Evolutionary conservation across 345 rosid genomes (phyloP).

Genomic region (Salix dunnii): DNA sequence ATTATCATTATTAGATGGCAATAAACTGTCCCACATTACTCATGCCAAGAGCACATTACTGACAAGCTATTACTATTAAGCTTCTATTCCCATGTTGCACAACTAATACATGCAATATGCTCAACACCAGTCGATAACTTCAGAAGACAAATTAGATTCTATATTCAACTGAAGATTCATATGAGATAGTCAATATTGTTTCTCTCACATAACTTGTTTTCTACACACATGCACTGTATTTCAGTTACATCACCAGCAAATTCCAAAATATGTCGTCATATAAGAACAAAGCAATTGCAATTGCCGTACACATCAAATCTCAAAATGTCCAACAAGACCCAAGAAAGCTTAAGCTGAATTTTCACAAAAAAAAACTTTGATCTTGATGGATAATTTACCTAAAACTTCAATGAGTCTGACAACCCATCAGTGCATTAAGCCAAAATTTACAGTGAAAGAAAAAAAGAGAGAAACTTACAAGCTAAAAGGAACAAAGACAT

Average conservation of each 20-base stretch:
- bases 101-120: neutral
- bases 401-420: neutral
- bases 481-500: constrained; percentile 73
- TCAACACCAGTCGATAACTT: neutral
- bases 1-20: neutral
- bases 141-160: neutral
- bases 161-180: neutral
- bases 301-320: neutral
- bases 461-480: constrained; percentile 42
- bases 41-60: neutral
- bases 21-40: neutral
- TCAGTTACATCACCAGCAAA: neutral
- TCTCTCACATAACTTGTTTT: neutral
- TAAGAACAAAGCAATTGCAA: neutral
- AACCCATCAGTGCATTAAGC: neutral
- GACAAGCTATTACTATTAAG: neutral
- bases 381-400: neutral
- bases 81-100: neutral
- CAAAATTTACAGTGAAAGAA: neutral
- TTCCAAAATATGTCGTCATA: neutral
- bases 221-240: neutral
- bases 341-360: neutral
- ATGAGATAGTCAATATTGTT: neutral
- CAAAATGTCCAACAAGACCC: neutral
- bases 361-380: neutral